Base-by-base conservation (phyloP, 2,329 filamentous ascomycete species). In the Pezicula neosporulosa region DNA sequence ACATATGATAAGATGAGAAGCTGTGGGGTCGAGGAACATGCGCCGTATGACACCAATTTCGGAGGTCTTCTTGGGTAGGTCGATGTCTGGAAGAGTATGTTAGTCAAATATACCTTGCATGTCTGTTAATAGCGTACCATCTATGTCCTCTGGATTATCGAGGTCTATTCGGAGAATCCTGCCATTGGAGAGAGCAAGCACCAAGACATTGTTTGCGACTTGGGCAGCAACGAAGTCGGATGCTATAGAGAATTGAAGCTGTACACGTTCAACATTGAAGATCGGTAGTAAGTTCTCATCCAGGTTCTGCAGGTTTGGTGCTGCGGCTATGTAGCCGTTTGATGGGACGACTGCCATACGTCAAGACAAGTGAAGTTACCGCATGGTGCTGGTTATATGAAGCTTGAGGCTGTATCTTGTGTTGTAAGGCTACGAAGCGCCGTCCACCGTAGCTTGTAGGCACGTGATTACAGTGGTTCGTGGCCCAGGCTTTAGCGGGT, bases 11-110 rank as follows among this genome's bases (percentile, higher is more conserved):
- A 99, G 77, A 72, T 99, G 94, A 6, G 91, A 97, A 27, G 94
- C 94, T 10, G 93, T 96, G 27, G 94, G 93, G 66, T 99, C 94
- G 8, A 99, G 87, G 73, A 99, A 99, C 82, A 99, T 90, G 74
- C 89, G 90, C 61, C 89, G 86, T 65, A 99, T 97, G 48, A 96
- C 82, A 60, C 94, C 94, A 53, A 94, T 82, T 69, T 99, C 93
- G 36, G 90, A 87, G 15, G 90, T 83, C 64, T 93, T 94, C 74
- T 95, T 96, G 36, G 94, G 94, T 7, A 99, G 83, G 69, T 99
- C 94, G 68, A 99, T 96, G 71, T 99, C 93, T 96, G 62, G 9
- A 48, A 36, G 9, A 38, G 24, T 15, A 21, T 35, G 33, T 6
- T 16, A 42, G 27, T 48, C 19, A 18, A n/a, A 28, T 19, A 16